Evolutionary conservation across 2,329 filamentous ascomycete species (phyloP), one percentile per base, ranked within the genome.

Genomic region (Aspergillus costaricaensis): DNA sequence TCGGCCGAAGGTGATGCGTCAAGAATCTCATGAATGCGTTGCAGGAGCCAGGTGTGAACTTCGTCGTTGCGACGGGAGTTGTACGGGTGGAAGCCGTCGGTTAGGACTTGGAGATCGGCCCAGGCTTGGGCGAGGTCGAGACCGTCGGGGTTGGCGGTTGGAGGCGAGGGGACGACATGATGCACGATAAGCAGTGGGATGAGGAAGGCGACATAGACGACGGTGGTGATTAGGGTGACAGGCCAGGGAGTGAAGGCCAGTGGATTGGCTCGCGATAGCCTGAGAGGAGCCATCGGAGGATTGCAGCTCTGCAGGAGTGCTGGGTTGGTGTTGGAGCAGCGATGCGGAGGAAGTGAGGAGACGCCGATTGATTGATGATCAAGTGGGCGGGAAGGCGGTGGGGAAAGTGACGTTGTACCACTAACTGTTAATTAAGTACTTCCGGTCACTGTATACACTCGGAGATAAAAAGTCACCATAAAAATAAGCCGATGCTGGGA

Each of bases 41-140:
- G 70, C 62, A 97, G 80, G 36, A 98, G 80, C 82, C 89, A 97
- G 36, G 85, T 80, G 62, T 91, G 88, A 36, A 97, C 88, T 23
- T 86, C 80, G 68, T 96, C 93, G 73, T 97, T 98, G 62, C 86
- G 83, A 61, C 83, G 88, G 67, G 90, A 93, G 77, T 96, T 97
- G 80, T 91, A 96, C 0, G 95, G 94, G 73, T 96, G 95, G 72
- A 90, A 95, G 1, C 83, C 82, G 64, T 82, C 82, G 36, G 90
- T 94, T 52, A 99, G 83, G 58, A 83, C 80, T 62, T 92, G 86
- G 32, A 99, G 82, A 72, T 98, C 93, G 12, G 82, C 77, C 93
- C 93, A 98, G 39, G 94, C 92, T 77, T 96, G 88, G 2, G 88
- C 89, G 56, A 98, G 79, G 70, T 96, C 91, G 70, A 96, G 79